Evolutionary conservation across 2,329 filamentous ascomycete genomes (phyloP).

Genomic region (Aspergillus awamori): DNA sequence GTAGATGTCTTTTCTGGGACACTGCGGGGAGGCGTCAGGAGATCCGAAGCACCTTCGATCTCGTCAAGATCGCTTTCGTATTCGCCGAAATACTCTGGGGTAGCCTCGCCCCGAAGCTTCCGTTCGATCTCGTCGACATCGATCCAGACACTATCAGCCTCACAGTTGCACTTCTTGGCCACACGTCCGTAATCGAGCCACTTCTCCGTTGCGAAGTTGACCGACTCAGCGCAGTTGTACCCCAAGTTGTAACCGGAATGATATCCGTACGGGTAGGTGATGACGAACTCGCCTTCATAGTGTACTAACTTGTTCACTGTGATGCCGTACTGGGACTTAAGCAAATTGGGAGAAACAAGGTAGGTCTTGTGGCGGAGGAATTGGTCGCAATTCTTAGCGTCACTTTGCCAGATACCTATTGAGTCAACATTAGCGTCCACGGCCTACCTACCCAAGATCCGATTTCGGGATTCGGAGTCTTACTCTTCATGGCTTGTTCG

Average conservation of each 20-base stretch:
- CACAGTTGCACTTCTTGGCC: constrained; percentile 95
- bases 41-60: constrained; percentile 65
- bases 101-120: constrained; percentile 81
- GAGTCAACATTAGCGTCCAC: background rate
- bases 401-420: constrained; percentile 77
- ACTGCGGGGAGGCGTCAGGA: constrained; percentile 77
- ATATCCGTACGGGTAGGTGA: constrained; percentile 97
- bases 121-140: constrained; percentile 95
- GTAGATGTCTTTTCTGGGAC: constrained; percentile 69
- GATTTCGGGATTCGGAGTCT: constrained; percentile 17
- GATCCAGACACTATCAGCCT: constrained; percentile 97
- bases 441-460: background rate
- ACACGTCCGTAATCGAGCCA: constrained; percentile 96
- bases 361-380: constrained; percentile 98
- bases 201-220: constrained; percentile 94
- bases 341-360: constrained; percentile 85
- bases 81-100: constrained; percentile 53
- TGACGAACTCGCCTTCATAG: constrained; percentile 95
- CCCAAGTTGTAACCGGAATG: constrained; percentile 97
- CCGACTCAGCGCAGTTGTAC: constrained; percentile 97
- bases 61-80: constrained; percentile 66
- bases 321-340: constrained; percentile 88
- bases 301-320: constrained; percentile 95
- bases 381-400: constrained; percentile 93
- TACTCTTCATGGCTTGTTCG: constrained; percentile 87